Evolutionary conservation across 2,329 filamentous ascomycete species (phyloP), one percentile per base, ranked within the genome.

Genomic region (Xylaria sp.): DNA sequence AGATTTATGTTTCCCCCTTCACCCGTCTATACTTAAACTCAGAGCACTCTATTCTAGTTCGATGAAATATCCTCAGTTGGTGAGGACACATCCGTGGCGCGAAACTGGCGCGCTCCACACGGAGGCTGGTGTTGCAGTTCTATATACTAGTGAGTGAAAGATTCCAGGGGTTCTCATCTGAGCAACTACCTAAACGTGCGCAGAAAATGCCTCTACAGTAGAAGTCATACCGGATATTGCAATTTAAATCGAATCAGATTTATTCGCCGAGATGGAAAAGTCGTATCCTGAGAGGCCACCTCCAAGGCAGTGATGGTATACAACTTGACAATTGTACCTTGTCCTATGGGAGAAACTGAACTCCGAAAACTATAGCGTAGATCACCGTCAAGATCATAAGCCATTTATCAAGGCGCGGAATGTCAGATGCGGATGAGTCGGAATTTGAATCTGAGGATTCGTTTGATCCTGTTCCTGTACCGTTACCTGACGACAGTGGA

Each of bases 261-360:
- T 5, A 28, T 3, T 28, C 28, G 15, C 41, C 4, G 15, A 13
- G 10, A 3, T 31, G 18, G n/a, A 59, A 20, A 63, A 18, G 20
- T 10, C 43, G 55, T 59, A 39, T 67, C 61, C 56, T 43, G 23
- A 8, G 57, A 68, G 56, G 56, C 61, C 61, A 43, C 31, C n/a
- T 51, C n/a, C 15, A 56, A 65, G 52, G 54, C 39, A 55, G n/a
- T 62, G 7, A 54, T 43, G 7, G 51, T 54, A 54, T 55, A n/a
- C 28, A 52, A 58, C 41, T 5, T 25, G 28, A 20, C 20, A 49
- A 62, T 12, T 36, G 18, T 18, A 51, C 31, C 31, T 8, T 28
- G 13, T 9, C 33, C 52, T 62, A 67, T 20, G 31, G 25, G 46
- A 59, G 8, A 62, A 62, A 12, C 6, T 41, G 15, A 6, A 48